Conservation (phyloP, 768 basidiomycete genomes). For the Glaciozyma antarctica region DNA sequence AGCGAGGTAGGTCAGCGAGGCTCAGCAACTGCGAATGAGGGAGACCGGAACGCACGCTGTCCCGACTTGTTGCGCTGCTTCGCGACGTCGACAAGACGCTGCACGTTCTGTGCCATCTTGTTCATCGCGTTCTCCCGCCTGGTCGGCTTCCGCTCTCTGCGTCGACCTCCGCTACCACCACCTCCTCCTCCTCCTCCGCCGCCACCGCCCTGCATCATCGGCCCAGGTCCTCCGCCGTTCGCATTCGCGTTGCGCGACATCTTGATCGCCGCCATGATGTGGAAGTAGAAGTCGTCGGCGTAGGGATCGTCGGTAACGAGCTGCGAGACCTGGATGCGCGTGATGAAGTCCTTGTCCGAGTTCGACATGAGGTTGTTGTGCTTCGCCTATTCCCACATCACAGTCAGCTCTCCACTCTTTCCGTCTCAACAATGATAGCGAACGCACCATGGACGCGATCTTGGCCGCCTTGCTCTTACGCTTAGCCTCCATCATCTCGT, state of each 20-base stretch:
- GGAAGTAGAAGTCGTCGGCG: conserved; percentile 95
- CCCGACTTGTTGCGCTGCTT: conserved; percentile 65
- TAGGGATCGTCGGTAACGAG: conserved; percentile 96
- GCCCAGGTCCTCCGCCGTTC: not conserved
- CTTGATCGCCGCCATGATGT: conserved; percentile 41
- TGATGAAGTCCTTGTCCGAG: conserved; percentile 99
- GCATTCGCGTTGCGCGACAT: not conserved
- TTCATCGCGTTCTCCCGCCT: conserved; percentile 40
- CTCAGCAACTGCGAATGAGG: not conserved
- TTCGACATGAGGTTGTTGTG: conserved; percentile 95
- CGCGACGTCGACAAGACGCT: conserved; percentile 87
- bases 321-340: conserved; percentile 95
- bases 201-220: not conserved
- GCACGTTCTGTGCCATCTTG: conserved; percentile 59
- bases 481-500: conserved; percentile 62
- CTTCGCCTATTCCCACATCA: conserved; percentile 51
- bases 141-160: conserved; percentile 2
- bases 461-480: conserved; percentile 70
- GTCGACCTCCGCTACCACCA: not conserved
- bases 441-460: conserved; percentile 73
- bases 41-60: conserved; percentile 31
- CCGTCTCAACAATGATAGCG: not conserved
- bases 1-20: conserved; percentile 44
- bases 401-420: conserved; percentile 8
- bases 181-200: not conserved